These are phyloP conservation scores for Podospora conica DNA, from an alignment of 495 filamentous ascomycete species.

Conservation along the genomic window DNA sequence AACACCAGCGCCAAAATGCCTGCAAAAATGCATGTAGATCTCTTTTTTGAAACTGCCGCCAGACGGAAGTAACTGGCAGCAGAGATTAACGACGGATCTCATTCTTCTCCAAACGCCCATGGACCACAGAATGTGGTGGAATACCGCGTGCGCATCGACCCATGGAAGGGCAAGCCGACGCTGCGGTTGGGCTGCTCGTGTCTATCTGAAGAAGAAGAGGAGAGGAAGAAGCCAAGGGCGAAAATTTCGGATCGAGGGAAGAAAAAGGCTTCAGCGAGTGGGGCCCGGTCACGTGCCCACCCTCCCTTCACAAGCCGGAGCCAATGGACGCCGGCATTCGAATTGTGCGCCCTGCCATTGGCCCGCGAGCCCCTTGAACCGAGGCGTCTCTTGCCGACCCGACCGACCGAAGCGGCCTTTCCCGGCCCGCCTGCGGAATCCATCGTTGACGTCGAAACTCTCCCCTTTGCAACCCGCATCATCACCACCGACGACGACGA, in stretches of 20 bases:
- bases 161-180: constrained; percentile 27
- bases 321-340: constrained; percentile 19
- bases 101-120: constrained; percentile 41
- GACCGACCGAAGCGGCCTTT: constrained; percentile 10
- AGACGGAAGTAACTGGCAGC: constrained; percentile 44
- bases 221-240: constrained; percentile 17
- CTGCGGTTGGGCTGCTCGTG: constrained; percentile 38
- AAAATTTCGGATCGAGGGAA: constrained; percentile 15
- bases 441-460: constrained; percentile 13
- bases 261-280: constrained; percentile 18
- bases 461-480: background rate
- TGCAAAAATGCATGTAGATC: constrained; percentile 47
- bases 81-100: constrained; percentile 57
- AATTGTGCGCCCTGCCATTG: constrained; percentile 26
- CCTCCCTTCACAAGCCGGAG: background rate
- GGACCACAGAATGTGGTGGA: constrained; percentile 32
- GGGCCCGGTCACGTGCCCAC: constrained; percentile 17
- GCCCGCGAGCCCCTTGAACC: constrained; percentile 17
- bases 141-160: constrained; percentile 31
- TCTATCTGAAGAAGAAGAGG: constrained; percentile 45
- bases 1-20: background rate
- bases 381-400: constrained; percentile 19
- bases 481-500: background rate
- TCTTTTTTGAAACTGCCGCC: constrained; percentile 51
- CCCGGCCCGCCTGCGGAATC: constrained; percentile 14